Percentiles rank a stretch among this genome's conserved stretches.
Evolutionary conservation across 257 asterid species (phyloP).

Genomic region (Forsythia suspensa): DNA sequence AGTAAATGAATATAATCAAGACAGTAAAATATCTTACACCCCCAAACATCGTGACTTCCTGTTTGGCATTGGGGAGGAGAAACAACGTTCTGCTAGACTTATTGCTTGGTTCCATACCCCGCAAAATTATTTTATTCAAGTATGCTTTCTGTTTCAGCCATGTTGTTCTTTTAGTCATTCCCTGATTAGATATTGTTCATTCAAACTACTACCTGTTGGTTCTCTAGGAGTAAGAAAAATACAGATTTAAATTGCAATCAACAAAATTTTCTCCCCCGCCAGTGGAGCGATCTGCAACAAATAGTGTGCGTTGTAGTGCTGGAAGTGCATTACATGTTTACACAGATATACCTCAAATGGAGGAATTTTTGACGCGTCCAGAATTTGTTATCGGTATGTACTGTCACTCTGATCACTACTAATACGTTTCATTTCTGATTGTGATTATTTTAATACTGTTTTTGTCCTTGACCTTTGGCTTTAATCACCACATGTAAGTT

Average conservation of each 20-base stretch:
- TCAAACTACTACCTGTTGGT: slow-evolving; percentile 15
- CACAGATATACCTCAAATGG: slow-evolving; percentile 31
- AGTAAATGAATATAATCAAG: slow-evolving; percentile 4
- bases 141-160: slow-evolving; percentile 34
- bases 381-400: slow-evolving; percentile 78
- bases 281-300: slow-evolving; percentile 39
- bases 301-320: slow-evolving; percentile 38
- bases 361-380: slow-evolving; percentile 79
- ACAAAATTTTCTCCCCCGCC: slow-evolving; percentile 39
- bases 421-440: slow-evolving; percentile 13
- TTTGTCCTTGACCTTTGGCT: slow-evolving; percentile 8
- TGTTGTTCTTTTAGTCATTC: slow-evolving; percentile 10
- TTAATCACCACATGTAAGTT: slow-evolving; percentile 5
- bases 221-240: slow-evolving; percentile 71
- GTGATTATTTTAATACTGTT: slow-evolving; percentile 13
- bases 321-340: slow-evolving; percentile 66
- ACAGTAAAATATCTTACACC: not conserved
- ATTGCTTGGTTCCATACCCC: slow-evolving; percentile 99
- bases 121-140: slow-evolving; percentile 70
- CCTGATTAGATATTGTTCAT: not conserved
- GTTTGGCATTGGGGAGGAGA: slow-evolving; percentile 85
- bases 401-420: not conserved
- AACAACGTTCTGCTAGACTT: slow-evolving; percentile 94
- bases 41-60: slow-evolving; percentile 56
- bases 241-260: slow-evolving; percentile 45